Percentiles rank a stretch among this genome's conserved stretches.
Conservation (phyloP, 495 filamentous ascomycete species). For the Podospora conica region DNA sequence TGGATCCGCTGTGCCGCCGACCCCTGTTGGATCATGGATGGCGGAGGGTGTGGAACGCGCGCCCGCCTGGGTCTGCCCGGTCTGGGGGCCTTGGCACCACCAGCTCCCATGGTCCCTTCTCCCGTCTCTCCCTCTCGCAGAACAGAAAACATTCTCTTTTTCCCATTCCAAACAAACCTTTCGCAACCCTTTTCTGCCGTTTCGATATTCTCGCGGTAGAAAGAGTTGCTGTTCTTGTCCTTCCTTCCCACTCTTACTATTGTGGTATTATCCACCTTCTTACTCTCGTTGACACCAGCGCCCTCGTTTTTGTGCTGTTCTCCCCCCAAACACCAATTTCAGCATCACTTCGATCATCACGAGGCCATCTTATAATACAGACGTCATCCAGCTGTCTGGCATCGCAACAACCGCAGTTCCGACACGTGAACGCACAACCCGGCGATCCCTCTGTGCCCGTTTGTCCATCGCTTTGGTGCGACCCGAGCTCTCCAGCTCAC, state of each 20-base stretch:
- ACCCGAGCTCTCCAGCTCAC: background rate
- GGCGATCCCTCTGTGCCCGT: background rate
- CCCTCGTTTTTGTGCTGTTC: background rate
- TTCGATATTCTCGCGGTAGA: background rate
- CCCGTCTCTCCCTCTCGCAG: background rate
- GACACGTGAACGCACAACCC: background rate
- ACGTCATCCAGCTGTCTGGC: background rate
- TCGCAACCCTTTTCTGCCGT: background rate
- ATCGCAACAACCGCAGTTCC: background rate
- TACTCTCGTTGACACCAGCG: background rate
- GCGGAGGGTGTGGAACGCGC: background rate
- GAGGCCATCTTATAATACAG: background rate
- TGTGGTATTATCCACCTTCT: background rate
- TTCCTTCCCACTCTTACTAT: background rate
- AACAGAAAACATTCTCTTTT: background rate
- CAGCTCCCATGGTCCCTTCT: background rate
- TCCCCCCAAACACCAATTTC: background rate
- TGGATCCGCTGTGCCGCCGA: background rate
- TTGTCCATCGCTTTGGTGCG: background rate
- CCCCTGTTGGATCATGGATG: background rate
- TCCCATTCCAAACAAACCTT: background rate
- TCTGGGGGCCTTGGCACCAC: background rate
- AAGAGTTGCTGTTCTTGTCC: background rate
- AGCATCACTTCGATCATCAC: background rate
- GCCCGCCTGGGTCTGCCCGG: background rate